Evolutionary conservation across 2,329 filamentous ascomycete genomes (phyloP), one percentile per base, ranked within the genome.

Genomic region (Fusarium decemcellulare): DNA sequence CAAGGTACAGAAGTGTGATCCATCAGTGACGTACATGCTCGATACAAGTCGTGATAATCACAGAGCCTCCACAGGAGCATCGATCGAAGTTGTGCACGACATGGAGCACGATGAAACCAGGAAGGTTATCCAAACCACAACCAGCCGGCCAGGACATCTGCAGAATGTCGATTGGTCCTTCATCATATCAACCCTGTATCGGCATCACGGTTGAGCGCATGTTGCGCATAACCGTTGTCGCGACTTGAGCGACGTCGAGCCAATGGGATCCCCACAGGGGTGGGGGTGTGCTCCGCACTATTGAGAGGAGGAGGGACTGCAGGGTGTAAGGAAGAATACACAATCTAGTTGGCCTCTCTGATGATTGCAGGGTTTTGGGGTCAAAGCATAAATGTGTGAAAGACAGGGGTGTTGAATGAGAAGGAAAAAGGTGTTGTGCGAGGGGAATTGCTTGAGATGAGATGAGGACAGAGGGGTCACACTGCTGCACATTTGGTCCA

Each of bases 201-300:
- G 77, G 81, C 78, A 80, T 79, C 77, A 81, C 82, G 83, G 82
- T 82, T 81, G 81, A 83, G 82, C 80, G 82, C 84, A 85, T 86
- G 83, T 82, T 84, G 82, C 81, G 83, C 84, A 85, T 86, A 83
- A 82, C 83, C 81, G 83, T 84, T 82, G 82, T 81, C 76, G 78
- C 81, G 77, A 72, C 76, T 77, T 78, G 74, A 72, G 75, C 76
- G 60, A 65, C 61, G 65, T 71, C 65, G 68, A 72, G 67, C 83
- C 83, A 85, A 84, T 82, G 76, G 75, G 74, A 74, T 72, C 62
- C 16, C 59, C 34, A 44, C 18, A 59, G 29, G 50, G 48, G 23
- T 53, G 63, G 71, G 76, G 77, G 78, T 75, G 79, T 77, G 68
- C 36, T 51, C 59, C 61, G 63, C 44, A 61, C 54, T 46, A 52